Conservation (phyloP, 768 basidiomycete genomes). For the Tricholoma saponaceum region DNA sequence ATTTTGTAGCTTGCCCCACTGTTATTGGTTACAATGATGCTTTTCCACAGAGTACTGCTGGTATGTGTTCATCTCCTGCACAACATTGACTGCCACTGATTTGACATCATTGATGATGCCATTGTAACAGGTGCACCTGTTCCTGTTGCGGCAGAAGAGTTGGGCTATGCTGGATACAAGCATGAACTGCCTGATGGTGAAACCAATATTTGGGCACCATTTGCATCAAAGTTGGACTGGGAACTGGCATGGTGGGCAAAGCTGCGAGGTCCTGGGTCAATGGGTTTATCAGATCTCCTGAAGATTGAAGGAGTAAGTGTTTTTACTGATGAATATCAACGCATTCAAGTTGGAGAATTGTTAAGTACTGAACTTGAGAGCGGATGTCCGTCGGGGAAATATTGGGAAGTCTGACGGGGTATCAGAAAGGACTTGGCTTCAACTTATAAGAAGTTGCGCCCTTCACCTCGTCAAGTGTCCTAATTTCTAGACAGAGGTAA, state of each 20-base stretch:
- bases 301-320: slow-evolving; percentile 31
- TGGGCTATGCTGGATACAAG: neutral
- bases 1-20: neutral
- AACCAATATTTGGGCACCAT: slow-evolving; percentile 24
- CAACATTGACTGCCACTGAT: no score
- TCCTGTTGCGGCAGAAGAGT: neutral
- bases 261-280: slow-evolving; percentile 25
- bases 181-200: neutral
- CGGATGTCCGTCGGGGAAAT: no score
- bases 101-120: neutral
- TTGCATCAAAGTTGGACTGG: slow-evolving; percentile 32
- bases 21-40: neutral
- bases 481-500: no score
- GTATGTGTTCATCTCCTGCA: neutral
- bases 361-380: no score
- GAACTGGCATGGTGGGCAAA: slow-evolving; percentile 36
- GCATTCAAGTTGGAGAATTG: no score
- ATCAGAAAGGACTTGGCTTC: no score
- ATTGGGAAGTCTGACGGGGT: no score
- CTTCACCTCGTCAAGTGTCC: no score
- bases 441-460: no score
- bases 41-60: neutral
- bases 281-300: slow-evolving; percentile 11
- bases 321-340: neutral
- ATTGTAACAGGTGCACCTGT: no score